A percentile compares a stretch with the other conserved stretches of the same genome.
Conservation (phyloP, 495 filamentous ascomycete species). For the Cairneyella variabilis region DNA sequence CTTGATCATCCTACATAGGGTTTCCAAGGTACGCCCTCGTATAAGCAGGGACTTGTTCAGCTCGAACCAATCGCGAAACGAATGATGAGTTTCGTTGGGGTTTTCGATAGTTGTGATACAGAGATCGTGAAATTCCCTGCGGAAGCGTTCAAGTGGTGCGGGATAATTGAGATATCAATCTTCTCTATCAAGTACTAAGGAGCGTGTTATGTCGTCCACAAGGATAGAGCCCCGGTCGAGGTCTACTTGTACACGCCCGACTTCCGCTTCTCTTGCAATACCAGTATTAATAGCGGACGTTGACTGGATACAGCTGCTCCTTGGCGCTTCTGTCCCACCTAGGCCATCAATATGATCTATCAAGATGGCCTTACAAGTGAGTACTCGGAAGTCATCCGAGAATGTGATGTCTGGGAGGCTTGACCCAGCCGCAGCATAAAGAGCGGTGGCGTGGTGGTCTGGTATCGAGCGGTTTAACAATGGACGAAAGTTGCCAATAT, state of each 20-base stretch:
- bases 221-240: background rate
- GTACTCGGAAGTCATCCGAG: background rate
- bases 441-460: background rate
- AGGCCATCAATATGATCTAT: conserved; percentile 1
- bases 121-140: background rate
- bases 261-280: background rate
- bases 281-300: background rate
- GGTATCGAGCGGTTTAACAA: too few relatives aligned
- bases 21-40: background rate
- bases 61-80: background rate
- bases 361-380: background rate
- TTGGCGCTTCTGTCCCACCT: background rate
- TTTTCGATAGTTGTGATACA: background rate
- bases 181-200: background rate
- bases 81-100: background rate
- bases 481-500: conserved; percentile 5
- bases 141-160: background rate
- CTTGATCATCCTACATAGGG: too few relatives aligned
- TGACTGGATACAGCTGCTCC: background rate
- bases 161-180: conserved; percentile 4
- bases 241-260: background rate
- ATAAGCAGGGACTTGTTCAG: conserved; percentile 1
- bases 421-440: background rate
- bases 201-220: background rate
- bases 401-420: background rate